phyloP scores from a whole-genome alignment of 768 basidiomycete genomes.

The Lactarius psammicola region DNA sequence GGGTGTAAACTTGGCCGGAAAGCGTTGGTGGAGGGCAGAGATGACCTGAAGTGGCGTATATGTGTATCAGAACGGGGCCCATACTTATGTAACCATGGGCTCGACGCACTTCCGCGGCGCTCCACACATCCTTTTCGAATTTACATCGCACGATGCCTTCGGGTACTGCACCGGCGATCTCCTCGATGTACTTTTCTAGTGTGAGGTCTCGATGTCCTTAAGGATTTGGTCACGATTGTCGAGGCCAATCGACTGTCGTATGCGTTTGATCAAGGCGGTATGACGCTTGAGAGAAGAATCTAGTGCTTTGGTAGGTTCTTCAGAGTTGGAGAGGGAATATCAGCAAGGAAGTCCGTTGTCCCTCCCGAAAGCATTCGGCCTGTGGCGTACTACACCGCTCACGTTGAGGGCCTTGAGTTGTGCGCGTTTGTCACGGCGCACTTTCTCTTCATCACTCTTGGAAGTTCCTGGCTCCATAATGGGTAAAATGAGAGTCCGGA shows the following conservation, averaged over 20 bases:
- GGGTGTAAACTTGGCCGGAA: slow-evolving; percentile 77
- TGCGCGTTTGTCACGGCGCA: slow-evolving; percentile 54
- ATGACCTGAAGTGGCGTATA: slow-evolving; percentile 58
- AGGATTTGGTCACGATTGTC: slow-evolving; percentile 85
- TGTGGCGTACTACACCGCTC: slow-evolving; percentile 37
- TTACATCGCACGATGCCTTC: slow-evolving; percentile 88
- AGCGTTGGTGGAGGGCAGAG: slow-evolving; percentile 83
- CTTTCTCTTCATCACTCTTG: slow-evolving; percentile 50
- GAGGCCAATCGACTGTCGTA: slow-evolving; percentile 78
- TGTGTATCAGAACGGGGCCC: slow-evolving; percentile 4
- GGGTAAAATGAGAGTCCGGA: slow-evolving; percentile 1
- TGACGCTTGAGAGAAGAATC: slow-evolving; percentile 97
- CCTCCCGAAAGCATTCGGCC: slow-evolving; percentile 44
- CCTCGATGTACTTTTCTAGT: slow-evolving; percentile 94
- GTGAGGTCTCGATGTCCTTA: slow-evolving; percentile 91
- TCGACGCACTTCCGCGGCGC: slow-evolving; percentile 79
- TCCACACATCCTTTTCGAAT: slow-evolving; percentile 89
- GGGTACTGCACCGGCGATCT: slow-evolving; percentile 81
- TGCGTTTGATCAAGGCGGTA: slow-evolving; percentile 91
- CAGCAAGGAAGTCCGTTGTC: slow-evolving; percentile 1
- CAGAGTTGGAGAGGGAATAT: neutral
- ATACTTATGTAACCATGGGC: neutral
- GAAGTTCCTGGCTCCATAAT: slow-evolving; percentile 20
- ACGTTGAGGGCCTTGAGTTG: slow-evolving; percentile 59
- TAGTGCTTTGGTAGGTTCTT: slow-evolving; percentile 67